Evolutionary conservation across 108 stramenopile genomes (phyloP).

Genomic region (Conticribra weissflogii): DNA sequence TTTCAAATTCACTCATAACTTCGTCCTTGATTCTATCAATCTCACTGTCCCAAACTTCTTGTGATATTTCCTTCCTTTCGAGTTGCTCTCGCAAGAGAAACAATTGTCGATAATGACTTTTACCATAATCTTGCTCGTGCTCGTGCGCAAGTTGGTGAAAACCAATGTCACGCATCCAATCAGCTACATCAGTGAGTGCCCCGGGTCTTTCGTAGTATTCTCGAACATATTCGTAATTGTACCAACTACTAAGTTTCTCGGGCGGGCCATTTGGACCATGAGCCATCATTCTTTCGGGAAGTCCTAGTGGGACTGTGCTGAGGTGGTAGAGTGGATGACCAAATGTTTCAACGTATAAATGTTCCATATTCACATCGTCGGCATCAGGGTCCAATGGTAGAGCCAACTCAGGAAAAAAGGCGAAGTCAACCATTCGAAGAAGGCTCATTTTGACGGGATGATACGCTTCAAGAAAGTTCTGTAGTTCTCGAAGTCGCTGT

Average conservation of each 20-base stretch:
- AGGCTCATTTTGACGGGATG: constrained; percentile 86
- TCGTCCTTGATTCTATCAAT: constrained; percentile 44
- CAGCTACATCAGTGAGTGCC: constrained; percentile 55
- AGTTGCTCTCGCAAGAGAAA: constrained; percentile 39
- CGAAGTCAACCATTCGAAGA: constrained; percentile 84
- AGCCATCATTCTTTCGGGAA: constrained; percentile 73
- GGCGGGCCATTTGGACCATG: constrained; percentile 76
- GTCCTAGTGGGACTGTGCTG: constrained; percentile 64
- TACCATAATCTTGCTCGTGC: constrained; percentile 84
- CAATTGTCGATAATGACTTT: constrained; percentile 44
- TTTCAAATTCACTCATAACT: constrained; percentile 44
- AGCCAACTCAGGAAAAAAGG: constrained; percentile 85
- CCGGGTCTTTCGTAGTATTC: constrained; percentile 64
- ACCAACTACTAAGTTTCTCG: constrained; percentile 65
- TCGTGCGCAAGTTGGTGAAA: constrained; percentile 79
- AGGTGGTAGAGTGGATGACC: constrained; percentile 85
- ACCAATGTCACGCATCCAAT: constrained; percentile 68
- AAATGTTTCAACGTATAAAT: constrained; percentile 57
- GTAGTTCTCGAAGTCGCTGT: constrained; percentile 73
- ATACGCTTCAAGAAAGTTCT: constrained; percentile 85
- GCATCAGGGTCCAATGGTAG: constrained; percentile 76
- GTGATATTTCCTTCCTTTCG: constrained; percentile 40
- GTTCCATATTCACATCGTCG: constrained; percentile 67
- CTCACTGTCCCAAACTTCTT: constrained; percentile 47
- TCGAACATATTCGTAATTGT: constrained; percentile 83